phyloP scores from a whole-genome alignment of 2,329 filamentous ascomycete genomes.

The Nemania bipapillata region DNA sequence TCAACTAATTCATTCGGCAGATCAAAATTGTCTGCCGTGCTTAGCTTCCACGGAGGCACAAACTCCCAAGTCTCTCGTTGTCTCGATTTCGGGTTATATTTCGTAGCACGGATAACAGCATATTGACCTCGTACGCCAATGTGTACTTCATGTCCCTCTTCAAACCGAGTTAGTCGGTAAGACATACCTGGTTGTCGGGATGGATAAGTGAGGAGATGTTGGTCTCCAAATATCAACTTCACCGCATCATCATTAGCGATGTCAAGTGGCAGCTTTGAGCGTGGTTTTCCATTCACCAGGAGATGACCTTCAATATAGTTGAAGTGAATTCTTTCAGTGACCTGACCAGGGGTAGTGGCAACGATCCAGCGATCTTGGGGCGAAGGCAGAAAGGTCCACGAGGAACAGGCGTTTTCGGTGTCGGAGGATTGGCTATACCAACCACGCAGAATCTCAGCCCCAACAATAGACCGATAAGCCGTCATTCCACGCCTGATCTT shows the following conservation, averaged over 20 bases:
- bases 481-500: slow-evolving; percentile 53
- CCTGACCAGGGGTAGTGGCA: slow-evolving; percentile 20
- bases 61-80: slow-evolving; percentile 49
- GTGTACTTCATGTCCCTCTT: slow-evolving; percentile 61
- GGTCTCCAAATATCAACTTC: slow-evolving; percentile 56
- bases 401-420: slow-evolving; percentile 43
- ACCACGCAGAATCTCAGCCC: slow-evolving; percentile 52
- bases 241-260: slow-evolving; percentile 61
- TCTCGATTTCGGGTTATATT: not conserved
- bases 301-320: slow-evolving; percentile 53
- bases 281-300: slow-evolving; percentile 52
- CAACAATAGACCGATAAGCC: slow-evolving; percentile 23
- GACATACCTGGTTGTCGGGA: slow-evolving; percentile 66
- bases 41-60: slow-evolving; percentile 51
- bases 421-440: slow-evolving; percentile 54
- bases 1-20: slow-evolving; percentile 64
- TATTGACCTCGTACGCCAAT: slow-evolving; percentile 60
- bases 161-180: slow-evolving; percentile 51
- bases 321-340: slow-evolving; percentile 49
- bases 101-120: slow-evolving; percentile 58
- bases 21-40: slow-evolving; percentile 53
- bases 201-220: slow-evolving; percentile 61
- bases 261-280: slow-evolving; percentile 62
- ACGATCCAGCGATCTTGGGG: slow-evolving; percentile 46
- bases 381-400: slow-evolving; percentile 46